Evolutionary conservation across 805 yeast species (phyloP).

Genomic region (Candida taoyuanica): DNA sequence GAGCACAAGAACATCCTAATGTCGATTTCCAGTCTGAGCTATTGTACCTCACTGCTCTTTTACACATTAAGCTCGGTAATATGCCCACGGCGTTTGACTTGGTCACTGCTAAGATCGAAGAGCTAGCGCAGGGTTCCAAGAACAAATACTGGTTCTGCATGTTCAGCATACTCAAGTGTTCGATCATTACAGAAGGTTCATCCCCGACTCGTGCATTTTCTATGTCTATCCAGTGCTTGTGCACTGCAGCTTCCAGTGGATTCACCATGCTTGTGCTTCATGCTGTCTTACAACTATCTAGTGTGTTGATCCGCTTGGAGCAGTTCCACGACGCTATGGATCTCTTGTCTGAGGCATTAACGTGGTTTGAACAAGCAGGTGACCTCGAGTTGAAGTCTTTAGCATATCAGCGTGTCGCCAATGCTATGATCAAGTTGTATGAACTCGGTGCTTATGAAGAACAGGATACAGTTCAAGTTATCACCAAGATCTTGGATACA

Average conservation of each 20-base stretch:
- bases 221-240: conserved; percentile 43
- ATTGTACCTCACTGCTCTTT: conserved; percentile 23
- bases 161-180: conserved; percentile 44
- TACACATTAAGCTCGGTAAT: conserved; percentile 24
- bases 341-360: conserved; percentile 39
- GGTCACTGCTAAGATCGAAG: conserved; percentile 11
- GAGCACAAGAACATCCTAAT: conserved; percentile 20
- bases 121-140: conserved; percentile 14
- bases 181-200: conserved; percentile 38
- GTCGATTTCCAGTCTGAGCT: conserved; percentile 30
- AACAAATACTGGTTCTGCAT: conserved; percentile 43
- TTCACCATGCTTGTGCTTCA: conserved; percentile 41
- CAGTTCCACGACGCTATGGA: conserved; percentile 40
- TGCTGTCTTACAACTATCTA: conserved; percentile 42
- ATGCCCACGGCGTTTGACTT: conserved; percentile 20
- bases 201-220: conserved; percentile 48
- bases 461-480: not conserved
- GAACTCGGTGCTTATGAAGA: not conserved
- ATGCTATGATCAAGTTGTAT: conserved; percentile 20
- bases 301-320: conserved; percentile 39
- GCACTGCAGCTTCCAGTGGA: conserved; percentile 43
- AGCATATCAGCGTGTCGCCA: conserved; percentile 33
- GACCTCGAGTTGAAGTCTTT: conserved; percentile 36
- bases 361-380: conserved; percentile 38
- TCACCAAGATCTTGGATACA: conserved; percentile 31